Base-by-base conservation (phyloP, 2,329 filamentous ascomycete species). In the Fusarium hostae region DNA sequence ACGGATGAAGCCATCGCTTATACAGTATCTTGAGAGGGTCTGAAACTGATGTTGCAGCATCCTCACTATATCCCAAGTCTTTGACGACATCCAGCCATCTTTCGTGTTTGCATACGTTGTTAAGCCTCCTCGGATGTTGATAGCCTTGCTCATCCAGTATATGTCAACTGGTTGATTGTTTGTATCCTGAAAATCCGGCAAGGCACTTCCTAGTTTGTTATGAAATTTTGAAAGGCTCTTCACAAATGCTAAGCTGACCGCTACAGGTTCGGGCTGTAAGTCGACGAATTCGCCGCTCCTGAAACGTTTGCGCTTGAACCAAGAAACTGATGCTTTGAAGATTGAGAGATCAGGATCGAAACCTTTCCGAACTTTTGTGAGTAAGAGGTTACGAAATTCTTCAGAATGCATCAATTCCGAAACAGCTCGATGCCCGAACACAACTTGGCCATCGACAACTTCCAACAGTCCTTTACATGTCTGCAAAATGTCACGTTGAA, bases 381-480 rank as follows among this genome's bases (percentile, higher is more conserved):
- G 34, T 9, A 66, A 43, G 11, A 52, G 40, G 6, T 10, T 11
- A 1, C 16, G 12, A 26, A 58, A 45, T 10, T 64, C 40, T 24
- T 28, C 16, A 9, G 50, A 32, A 15, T 18, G 24, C 1, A 67
- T 8, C 11, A 60, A 39, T 32, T 60, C 61, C 9, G n/a, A 39
- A 9, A 67, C 30, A 1, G 43, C 40, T 20, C 54, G 47, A 47
- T 67, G 61, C 12, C 59, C 12, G 24, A 65, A 67, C 1, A 24
- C 37, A 32, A 50, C 44, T 34, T 5, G 20, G 4, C 41, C 15
- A 20, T 24, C 1, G 3, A 13, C 22, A 15, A 20, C 10, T 48
- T 59, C 61, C 20, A 67, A 20, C 9, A 65, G 30, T 2, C 41
- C 61, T 26, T 48, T 39, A 9, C 47, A 67, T n/a, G 24, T n/a